phyloP scores from a whole-genome alignment of 495 filamentous ascomycete species.

The Glonium stellatum region DNA sequence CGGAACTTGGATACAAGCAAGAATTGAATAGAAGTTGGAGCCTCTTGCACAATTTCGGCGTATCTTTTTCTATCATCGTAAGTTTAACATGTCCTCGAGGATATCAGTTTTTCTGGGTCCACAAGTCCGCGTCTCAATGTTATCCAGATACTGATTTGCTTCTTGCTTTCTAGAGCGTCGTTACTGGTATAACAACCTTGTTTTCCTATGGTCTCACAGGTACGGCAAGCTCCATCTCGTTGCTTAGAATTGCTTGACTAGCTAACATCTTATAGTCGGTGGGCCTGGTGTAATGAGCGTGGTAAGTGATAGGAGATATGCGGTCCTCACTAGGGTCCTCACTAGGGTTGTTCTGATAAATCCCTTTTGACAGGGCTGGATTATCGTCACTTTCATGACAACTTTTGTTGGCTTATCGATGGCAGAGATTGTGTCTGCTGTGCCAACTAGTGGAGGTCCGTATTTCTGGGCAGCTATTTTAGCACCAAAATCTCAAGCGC shows the following conservation, averaged over 20 bases:
- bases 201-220: conserved; percentile 13
- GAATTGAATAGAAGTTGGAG: conserved; percentile 56
- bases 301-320: background rate
- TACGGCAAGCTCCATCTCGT: conserved; percentile 30
- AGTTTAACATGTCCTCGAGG: conserved; percentile 18
- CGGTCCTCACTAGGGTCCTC: too few species aligned
- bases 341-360: background rate
- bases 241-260: background rate
- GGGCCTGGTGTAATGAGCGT: conserved; percentile 49
- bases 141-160: background rate
- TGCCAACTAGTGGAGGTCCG: conserved; percentile 57
- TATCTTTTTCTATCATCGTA: conserved; percentile 61
- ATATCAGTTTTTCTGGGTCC: too few species aligned
- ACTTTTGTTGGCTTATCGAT: conserved; percentile 53
- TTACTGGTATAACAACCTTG: conserved; percentile 54
- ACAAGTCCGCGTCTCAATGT: too few species aligned
- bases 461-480: conserved; percentile 63
- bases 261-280: conserved; percentile 51
- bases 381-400: conserved; percentile 47
- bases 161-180: conserved; percentile 43
- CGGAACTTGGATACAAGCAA: conserved; percentile 57
- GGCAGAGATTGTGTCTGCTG: conserved; percentile 61
- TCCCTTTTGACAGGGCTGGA: background rate
- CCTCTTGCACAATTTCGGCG: conserved; percentile 56
- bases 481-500: conserved; percentile 47